Evolutionary conservation across 1,284 basidiomycete genomes (phyloP).

Genomic region (Malassezia dermatis): DNA sequence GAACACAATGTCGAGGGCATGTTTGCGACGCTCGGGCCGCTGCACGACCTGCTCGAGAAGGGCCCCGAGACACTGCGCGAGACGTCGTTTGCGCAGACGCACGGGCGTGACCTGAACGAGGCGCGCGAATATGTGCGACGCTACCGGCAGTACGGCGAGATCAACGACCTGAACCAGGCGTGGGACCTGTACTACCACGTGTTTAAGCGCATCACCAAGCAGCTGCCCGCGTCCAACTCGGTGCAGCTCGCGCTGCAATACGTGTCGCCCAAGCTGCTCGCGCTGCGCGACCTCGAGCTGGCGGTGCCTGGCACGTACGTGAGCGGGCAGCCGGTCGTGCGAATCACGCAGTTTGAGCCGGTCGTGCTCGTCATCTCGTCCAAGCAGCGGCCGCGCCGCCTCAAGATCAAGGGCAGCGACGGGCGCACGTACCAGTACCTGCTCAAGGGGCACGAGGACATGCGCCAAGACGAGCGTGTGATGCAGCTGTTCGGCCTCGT

Average conservation of each 20-base stretch:
- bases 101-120: slow-evolving; percentile 83
- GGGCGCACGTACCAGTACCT: slow-evolving; percentile 85
- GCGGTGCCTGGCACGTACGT: slow-evolving; percentile 96
- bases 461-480: slow-evolving; percentile 96
- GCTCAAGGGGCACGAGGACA: slow-evolving; percentile 96
- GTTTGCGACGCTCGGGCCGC: slow-evolving; percentile 84
- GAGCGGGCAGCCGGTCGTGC: slow-evolving; percentile 73
- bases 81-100: slow-evolving; percentile 87
- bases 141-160: slow-evolving; percentile 75
- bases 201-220: slow-evolving; percentile 93
- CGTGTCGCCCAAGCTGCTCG: slow-evolving; percentile 83
- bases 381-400: slow-evolving; percentile 89
- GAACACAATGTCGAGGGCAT: slow-evolving; percentile 98
- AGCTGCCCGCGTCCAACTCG: slow-evolving; percentile 75
- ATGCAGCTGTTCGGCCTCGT: slow-evolving; percentile 98
- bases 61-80: slow-evolving; percentile 92
- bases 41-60: slow-evolving; percentile 88
- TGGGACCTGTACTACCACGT: slow-evolving; percentile 98
- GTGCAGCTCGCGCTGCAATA: slow-evolving; percentile 78
- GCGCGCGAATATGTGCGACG: slow-evolving; percentile 84
- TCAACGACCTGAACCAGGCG: slow-evolving; percentile 84
- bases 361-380: slow-evolving; percentile 70
- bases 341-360: slow-evolving; percentile 60
- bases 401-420: slow-evolving; percentile 81
- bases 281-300: slow-evolving; percentile 77